phyloP scores from a whole-genome alignment of 2,329 filamentous ascomycete species.

The Ambrosiella xylebori region DNA sequence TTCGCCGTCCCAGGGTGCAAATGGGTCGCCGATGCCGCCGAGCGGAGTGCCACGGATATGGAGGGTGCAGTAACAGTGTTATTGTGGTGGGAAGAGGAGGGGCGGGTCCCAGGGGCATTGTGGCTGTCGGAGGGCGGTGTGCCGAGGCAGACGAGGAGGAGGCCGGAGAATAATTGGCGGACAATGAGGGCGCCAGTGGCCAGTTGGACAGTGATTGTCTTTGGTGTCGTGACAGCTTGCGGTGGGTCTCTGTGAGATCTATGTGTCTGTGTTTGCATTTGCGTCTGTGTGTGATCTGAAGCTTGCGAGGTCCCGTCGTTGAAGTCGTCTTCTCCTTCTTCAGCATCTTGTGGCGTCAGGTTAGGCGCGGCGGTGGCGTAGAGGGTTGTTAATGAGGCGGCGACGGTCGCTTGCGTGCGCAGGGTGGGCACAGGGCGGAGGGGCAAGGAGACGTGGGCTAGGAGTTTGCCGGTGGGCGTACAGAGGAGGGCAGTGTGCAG shows the following conservation, averaged over 20 bases:
- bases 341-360: constrained; percentile 20
- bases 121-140: constrained; percentile 17
- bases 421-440: constrained; percentile 36
- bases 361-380: constrained; percentile 30
- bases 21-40: background rate
- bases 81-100: background rate
- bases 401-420: constrained; percentile 46
- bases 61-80: too few relatives aligned
- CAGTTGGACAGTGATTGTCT: constrained; percentile 41
- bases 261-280: background rate
- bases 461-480: constrained; percentile 43
- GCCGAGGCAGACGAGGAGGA: constrained; percentile 45
- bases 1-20: constrained; percentile 13
- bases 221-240: background rate
- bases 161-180: constrained; percentile 36
- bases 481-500: constrained; percentile 44
- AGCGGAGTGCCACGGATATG: too few relatives aligned
- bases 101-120: background rate
- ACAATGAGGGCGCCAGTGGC: constrained; percentile 41
- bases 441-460: constrained; percentile 41
- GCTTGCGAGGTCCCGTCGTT: too few relatives aligned
- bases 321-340: too few relatives aligned
- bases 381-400: constrained; percentile 42
- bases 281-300: too few relatives aligned
- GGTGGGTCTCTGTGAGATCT: background rate